Evolutionary conservation across 139 green algal species (phyloP).

Genomic region (Volvox africanus): DNA sequence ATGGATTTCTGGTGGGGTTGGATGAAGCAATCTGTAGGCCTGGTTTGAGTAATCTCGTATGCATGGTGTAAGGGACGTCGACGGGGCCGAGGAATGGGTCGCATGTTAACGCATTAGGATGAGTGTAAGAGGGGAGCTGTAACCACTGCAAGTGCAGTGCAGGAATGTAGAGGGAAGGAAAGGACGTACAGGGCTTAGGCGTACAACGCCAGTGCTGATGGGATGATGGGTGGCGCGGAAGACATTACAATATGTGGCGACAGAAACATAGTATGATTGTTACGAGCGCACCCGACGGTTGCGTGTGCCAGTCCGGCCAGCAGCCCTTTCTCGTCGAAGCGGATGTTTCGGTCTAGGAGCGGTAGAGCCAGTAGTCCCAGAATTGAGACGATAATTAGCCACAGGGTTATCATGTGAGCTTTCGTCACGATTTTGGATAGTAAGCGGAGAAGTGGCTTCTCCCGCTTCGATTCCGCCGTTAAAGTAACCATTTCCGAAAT

Average conservation of each 20-base stretch:
- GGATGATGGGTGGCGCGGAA: no score
- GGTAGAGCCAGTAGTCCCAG: slow-evolving; percentile 60
- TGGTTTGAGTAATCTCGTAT: no score
- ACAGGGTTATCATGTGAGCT: slow-evolving; percentile 4
- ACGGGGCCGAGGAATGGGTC: no score
- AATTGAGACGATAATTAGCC: slow-evolving; percentile 54
- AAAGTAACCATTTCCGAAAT: background rate
- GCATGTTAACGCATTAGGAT: background rate
- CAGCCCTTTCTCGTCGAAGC: slow-evolving; percentile 81
- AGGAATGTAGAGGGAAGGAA: no score
- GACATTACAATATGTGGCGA: no score
- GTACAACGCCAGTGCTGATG: no score
- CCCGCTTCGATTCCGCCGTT: background rate
- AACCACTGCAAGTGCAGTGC: no score
- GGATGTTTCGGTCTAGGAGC: slow-evolving; percentile 59
- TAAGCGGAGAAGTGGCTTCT: slow-evolving; percentile 18
- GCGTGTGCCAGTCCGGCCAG: slow-evolving; percentile 60
- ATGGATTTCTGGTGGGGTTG: no score
- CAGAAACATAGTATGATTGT: no score
- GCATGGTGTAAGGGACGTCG: no score
- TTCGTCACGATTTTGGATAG: background rate
- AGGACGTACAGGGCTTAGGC: no score
- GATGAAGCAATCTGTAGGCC: no score
- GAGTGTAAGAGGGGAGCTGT: background rate
- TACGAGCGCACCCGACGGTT: slow-evolving; percentile 53